Evolutionary conservation across 2,329 filamentous ascomycete species (phyloP).

Genomic region (Phyllosticta citriasiana): DNA sequence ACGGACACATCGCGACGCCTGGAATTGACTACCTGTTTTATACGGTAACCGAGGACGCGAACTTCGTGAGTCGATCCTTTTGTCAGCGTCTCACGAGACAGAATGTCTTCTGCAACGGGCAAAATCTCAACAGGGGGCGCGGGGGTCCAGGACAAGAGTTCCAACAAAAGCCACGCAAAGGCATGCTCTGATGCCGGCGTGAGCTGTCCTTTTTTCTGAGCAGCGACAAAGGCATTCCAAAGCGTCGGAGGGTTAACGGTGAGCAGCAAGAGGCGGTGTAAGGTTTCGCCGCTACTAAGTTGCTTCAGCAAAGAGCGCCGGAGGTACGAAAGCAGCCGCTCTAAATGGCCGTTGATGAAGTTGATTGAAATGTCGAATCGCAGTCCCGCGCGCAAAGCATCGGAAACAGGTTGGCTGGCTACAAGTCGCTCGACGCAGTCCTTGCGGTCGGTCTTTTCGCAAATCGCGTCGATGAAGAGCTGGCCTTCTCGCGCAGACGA

Average conservation of each 20-base stretch:
- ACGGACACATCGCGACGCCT: slow-evolving; percentile 23
- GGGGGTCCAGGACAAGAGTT: slow-evolving; percentile 33
- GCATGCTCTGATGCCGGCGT: slow-evolving; percentile 17
- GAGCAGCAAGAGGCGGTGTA: slow-evolving; percentile 36
- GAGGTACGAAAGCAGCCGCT: slow-evolving; percentile 27
- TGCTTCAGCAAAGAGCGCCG: slow-evolving; percentile 37
- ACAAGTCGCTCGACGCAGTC: slow-evolving; percentile 29
- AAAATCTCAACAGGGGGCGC: background rate
- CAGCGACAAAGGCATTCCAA: slow-evolving; percentile 40
- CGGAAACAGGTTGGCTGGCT: slow-evolving; percentile 17
- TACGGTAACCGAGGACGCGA: slow-evolving; percentile 47
- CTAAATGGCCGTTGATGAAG: slow-evolving; percentile 36
- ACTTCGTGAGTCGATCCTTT: slow-evolving; percentile 38
- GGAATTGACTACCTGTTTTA: slow-evolving; percentile 34
- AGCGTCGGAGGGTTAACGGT: slow-evolving; percentile 45
- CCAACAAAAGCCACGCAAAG: slow-evolving; percentile 32
- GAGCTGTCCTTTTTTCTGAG: slow-evolving; percentile 18
- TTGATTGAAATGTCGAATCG: slow-evolving; percentile 32
- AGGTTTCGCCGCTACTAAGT: slow-evolving; percentile 40
- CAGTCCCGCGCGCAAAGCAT: slow-evolving; percentile 31
- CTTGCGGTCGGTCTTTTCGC: slow-evolving; percentile 30
- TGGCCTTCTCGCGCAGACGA: slow-evolving; percentile 30
- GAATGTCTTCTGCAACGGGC: background rate
- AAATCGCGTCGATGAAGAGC: slow-evolving; percentile 41
- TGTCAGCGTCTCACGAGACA: slow-evolving; percentile 12